Evolutionary conservation across 352 stramenopile species (phyloP).

Genomic region (Globisporangium lucens): DNA sequence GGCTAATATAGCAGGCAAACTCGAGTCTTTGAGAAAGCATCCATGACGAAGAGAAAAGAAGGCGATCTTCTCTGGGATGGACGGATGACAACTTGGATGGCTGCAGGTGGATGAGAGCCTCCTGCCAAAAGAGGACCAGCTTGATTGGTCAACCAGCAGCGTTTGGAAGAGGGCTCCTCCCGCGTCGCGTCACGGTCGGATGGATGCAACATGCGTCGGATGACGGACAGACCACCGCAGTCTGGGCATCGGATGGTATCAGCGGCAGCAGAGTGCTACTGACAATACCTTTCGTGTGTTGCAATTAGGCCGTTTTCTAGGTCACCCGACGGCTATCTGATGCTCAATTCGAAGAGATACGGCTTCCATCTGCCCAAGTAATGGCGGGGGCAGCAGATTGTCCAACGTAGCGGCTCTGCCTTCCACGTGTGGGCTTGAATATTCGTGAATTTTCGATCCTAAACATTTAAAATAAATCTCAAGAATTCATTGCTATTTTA

Average conservation of each 20-base stretch:
- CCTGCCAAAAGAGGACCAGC: neutral
- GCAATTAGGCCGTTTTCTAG: too few species aligned
- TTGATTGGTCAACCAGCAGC: neutral
- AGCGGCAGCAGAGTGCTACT: neutral
- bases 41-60: neutral
- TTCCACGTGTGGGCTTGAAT: neutral
- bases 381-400: neutral
- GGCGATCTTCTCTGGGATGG: neutral
- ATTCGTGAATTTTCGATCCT: too few species aligned
- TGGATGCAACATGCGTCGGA: neutral
- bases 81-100: neutral
- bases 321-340: too few species aligned
- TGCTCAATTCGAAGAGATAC: neutral
- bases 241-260: neutral
- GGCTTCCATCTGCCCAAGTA: neutral
- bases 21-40: too few species aligned
- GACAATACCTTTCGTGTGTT: neutral
- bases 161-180: neutral
- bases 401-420: neutral
- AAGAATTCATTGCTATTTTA: too few species aligned
- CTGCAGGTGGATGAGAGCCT: neutral
- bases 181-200: neutral
- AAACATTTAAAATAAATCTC: too few species aligned
- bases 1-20: too few species aligned
- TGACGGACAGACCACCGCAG: neutral